These are phyloP conservation scores for Apophysomyces trapeziformis DNA, from an alignment of 371 early-diverging fungal genomes.

Conservation along the genomic window DNA sequence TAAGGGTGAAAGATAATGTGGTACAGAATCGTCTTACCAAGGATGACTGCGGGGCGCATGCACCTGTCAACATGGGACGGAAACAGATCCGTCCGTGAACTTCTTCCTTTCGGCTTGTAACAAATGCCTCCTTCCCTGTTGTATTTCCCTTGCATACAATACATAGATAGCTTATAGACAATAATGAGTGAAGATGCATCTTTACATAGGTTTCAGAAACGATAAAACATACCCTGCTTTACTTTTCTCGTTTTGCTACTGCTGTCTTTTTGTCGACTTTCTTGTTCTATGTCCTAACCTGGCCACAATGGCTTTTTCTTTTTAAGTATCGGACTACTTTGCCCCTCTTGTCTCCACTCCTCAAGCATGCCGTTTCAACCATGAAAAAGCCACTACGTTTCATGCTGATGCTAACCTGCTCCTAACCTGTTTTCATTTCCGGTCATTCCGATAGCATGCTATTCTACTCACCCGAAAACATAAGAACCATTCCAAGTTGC, in stretches of 20 bases:
- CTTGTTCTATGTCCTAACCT: too few relatives aligned
- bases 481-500: too few relatives aligned
- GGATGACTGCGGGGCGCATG: not conserved
- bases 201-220: too few relatives aligned
- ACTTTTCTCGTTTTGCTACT: too few relatives aligned
- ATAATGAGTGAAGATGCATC: too few relatives aligned
- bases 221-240: too few relatives aligned
- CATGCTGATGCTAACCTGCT: not conserved
- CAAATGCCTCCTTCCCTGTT: not conserved
- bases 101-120: not conserved
- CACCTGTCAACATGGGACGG: slow-evolving; percentile 9
- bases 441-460: slow-evolving; percentile 1
- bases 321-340: too few relatives aligned
- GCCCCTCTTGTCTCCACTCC: not conserved
- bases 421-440: slow-evolving; percentile 9
- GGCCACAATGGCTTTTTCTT: too few relatives aligned
- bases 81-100: slow-evolving; percentile 10
- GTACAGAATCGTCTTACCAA: not conserved
- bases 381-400: not conserved
- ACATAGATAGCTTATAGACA: too few relatives aligned
- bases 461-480: not conserved
- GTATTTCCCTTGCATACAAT: not conserved
- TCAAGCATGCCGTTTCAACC: not conserved
- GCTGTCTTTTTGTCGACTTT: too few relatives aligned
- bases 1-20: slow-evolving; percentile 1